Evolutionary conservation across 1,284 basidiomycete species (phyloP).

Genomic region (Cryptococcus sp.): DNA sequence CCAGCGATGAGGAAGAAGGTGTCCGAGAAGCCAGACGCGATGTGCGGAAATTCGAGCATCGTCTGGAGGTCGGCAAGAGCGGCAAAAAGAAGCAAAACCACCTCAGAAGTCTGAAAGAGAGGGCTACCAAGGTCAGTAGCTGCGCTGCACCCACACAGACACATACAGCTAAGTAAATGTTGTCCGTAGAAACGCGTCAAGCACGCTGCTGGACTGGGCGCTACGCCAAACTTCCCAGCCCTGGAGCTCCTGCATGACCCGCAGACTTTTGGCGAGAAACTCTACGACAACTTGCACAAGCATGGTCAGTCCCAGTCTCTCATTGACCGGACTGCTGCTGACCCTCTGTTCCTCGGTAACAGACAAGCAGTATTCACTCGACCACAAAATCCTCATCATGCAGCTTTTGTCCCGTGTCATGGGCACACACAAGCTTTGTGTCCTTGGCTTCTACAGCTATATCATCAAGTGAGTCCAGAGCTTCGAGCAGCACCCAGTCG

Average conservation of each 20-base stretch:
- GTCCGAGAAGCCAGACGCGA: constrained; percentile 60
- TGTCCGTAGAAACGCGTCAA: constrained; percentile 61
- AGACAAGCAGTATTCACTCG: constrained; percentile 90
- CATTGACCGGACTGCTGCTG: constrained; percentile 1
- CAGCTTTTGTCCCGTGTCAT: constrained; percentile 95
- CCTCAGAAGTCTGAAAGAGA: constrained; percentile 58
- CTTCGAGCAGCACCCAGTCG: neutral
- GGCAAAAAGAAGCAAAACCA: constrained; percentile 76
- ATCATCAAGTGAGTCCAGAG: constrained; percentile 64
- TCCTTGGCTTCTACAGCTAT: constrained; percentile 97
- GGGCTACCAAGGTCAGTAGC: constrained; percentile 64
- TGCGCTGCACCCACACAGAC: too few relatives aligned
- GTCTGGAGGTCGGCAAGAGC: constrained; percentile 85
- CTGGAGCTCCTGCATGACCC: constrained; percentile 93
- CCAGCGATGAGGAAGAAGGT: constrained; percentile 69
- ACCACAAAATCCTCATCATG: constrained; percentile 97
- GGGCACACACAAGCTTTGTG: constrained; percentile 87
- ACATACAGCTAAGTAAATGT: neutral
- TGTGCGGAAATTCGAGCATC: constrained; percentile 74
- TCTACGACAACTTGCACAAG: constrained; percentile 81
- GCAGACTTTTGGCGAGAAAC: constrained; percentile 91
- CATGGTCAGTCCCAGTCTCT: constrained; percentile 56
- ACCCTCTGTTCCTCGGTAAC: too few relatives aligned
- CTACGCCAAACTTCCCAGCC: constrained; percentile 82
- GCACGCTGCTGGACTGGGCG: constrained; percentile 55